These are phyloP conservation scores for Panaeolus cyanescens DNA, from an alignment of 768 basidiomycete species.

Conservation along the genomic window DNA sequence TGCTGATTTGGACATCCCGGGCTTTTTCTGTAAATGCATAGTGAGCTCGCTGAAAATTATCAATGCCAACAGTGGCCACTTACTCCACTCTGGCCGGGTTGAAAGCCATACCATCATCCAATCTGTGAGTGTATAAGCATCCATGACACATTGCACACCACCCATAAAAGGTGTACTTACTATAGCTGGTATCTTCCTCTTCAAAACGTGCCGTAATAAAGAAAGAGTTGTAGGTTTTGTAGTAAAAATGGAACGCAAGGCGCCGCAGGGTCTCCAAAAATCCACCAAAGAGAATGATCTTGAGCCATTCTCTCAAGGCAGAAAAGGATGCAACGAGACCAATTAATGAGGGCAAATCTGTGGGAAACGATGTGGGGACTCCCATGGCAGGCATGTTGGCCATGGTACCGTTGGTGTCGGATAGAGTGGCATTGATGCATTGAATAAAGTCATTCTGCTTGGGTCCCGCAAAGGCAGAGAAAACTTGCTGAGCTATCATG, in stretches of 20 bases:
- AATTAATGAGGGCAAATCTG: constrained; percentile 33
- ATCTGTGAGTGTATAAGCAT: constrained; percentile 32
- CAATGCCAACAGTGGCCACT: constrained; percentile 20
- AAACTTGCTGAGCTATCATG: constrained; percentile 21
- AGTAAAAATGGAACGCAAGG: constrained; percentile 41
- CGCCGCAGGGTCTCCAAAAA: constrained; percentile 61
- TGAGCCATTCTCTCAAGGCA: constrained; percentile 63
- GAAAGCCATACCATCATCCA: constrained; percentile 78
- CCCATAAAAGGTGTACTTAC: constrained; percentile 34
- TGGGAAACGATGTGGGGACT: constrained; percentile 13
- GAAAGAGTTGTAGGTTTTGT: constrained; percentile 47
- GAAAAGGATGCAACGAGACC: constrained; percentile 51
- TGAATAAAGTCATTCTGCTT: background rate
- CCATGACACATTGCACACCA: background rate
- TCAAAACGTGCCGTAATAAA: constrained; percentile 66
- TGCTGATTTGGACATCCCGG: constrained; percentile 55
- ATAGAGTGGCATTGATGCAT: constrained; percentile 13
- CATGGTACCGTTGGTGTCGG: constrained; percentile 12
- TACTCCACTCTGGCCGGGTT: constrained; percentile 60
- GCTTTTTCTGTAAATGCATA: constrained; percentile 27
- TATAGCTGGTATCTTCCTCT: constrained; percentile 55
- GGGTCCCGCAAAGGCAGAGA: constrained; percentile 15
- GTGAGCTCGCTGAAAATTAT: constrained; percentile 15
- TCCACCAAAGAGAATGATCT: constrained; percentile 64
- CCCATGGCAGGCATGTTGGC: constrained; percentile 10